Base-by-base conservation (phyloP, 495 filamentous ascomycete species). In the Aspergillus cavernicola region DNA sequence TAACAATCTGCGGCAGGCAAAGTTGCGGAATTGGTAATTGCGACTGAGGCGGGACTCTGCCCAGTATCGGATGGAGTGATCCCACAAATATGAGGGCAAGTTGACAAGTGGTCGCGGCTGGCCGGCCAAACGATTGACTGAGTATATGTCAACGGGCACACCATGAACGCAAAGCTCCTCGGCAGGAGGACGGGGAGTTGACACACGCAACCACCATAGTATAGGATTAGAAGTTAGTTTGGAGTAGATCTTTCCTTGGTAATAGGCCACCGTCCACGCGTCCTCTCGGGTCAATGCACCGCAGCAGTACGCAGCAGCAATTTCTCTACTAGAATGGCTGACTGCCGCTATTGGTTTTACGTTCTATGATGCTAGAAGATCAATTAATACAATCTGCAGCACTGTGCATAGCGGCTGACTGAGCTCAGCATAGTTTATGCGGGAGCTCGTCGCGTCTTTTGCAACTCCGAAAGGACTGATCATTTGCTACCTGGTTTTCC, bases 81-180 rank as follows among this genome's bases (percentile, higher is more conserved):
- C 65, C 80, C 80, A 85, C 0, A 55, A 46, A 32, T 85, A 84
- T 0, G 66, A 37, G 0, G 81, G 82, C 7, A 85, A 60, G 1
- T 52, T 69, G 6, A 65, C 69, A 0, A 75, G n/a, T 4, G 24
- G 24, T 4, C 4, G 4, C 24, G 4, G 24, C 9, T 4, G 4
- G 4, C 4, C 24, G 4, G 4, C 4, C 24, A 4, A 9, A 4
- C 24, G 4, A 9, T 28, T 28, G n/a, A n/a, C n/a, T n/a, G n/a
- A n/a, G n/a, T n/a, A n/a, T n/a, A n/a, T n/a, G 9, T 28, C 9
- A 28, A 28, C 9, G 9, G 9, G 9, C 4, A 4, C 4, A 9
- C 9, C 24, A 28, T 28, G 9, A 4, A 9, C 24, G 24, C 4
- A 4, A 28, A 28, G 9, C 4, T 28, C 24, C 0, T 72, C 61